Evolutionary conservation across 2,329 filamentous ascomycete species (phyloP).

Genomic region (Clonostachys rhizophaga): DNA sequence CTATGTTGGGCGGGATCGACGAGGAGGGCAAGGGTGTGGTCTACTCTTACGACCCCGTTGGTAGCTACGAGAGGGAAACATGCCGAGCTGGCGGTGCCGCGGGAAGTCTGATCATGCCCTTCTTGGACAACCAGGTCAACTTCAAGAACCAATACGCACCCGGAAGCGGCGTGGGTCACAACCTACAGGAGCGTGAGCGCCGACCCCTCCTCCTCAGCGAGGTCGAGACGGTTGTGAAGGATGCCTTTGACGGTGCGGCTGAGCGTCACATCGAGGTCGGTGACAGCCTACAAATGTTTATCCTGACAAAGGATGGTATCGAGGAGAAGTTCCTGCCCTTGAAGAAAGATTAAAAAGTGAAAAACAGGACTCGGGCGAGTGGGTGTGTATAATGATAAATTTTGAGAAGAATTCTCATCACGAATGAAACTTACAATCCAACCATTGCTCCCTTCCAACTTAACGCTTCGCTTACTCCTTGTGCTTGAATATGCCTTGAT

Average conservation of each 20-base stretch:
- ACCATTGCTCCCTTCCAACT: no score
- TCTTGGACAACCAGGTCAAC: conserved; percentile 99
- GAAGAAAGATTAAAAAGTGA: conserved; percentile 72
- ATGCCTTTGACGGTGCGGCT: conserved; percentile 96
- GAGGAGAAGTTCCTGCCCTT: conserved; percentile 78
- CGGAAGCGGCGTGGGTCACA: conserved; percentile 78
- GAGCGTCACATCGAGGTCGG: conserved; percentile 99
- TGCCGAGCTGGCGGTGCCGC: conserved; percentile 91
- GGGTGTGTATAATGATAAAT: conserved; percentile 20
- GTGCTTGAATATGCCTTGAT: no score
- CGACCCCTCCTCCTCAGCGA: conserved; percentile 66
- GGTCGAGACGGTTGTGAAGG: conserved; percentile 85
- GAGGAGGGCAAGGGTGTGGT: conserved; percentile 92
- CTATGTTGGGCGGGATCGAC: conserved; percentile 89
- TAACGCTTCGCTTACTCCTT: no score
- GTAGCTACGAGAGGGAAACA: conserved; percentile 95
- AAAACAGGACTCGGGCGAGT: neutral
- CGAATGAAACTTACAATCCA: no score
- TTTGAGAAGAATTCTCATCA: no score
- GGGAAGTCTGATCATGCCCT: conserved; percentile 95
- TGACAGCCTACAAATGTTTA: conserved; percentile 91
- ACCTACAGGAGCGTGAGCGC: conserved; percentile 65
- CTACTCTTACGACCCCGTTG: conserved; percentile 97
- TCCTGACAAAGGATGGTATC: conserved; percentile 84
- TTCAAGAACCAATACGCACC: conserved; percentile 98